These are phyloP conservation scores for Podila clonocystis DNA, from an alignment of 192 early-diverging fungal species.

Conservation along the genomic window DNA sequence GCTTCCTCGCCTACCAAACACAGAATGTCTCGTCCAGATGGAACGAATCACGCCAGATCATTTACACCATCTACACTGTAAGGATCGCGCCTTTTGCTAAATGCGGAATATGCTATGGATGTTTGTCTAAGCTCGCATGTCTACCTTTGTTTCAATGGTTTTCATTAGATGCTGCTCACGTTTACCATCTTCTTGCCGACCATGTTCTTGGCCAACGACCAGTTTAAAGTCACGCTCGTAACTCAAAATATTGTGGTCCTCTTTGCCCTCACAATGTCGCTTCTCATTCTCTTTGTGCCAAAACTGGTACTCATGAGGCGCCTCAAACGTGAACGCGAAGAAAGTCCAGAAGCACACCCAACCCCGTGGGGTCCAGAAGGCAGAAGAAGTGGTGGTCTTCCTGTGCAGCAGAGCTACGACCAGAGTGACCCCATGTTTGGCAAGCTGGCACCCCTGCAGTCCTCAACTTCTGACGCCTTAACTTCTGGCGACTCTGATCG, in stretches of 20 bases:
- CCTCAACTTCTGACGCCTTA: no score
- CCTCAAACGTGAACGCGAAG: not conserved
- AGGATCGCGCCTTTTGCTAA: not conserved
- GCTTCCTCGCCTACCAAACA: constrained; percentile 7
- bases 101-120: no score
- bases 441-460: no score
- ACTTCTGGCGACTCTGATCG: no score
- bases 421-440: no score
- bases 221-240: not conserved
- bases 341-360: not conserved
- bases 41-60: constrained; percentile 7
- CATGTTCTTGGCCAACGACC: not conserved
- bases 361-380: not conserved
- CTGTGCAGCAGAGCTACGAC: not conserved
- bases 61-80: constrained; percentile 14
- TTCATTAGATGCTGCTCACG: constrained; percentile 4
- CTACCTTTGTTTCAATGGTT: not conserved
- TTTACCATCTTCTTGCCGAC: not conserved
- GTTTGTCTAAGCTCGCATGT: not conserved
- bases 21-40: constrained; percentile 4
- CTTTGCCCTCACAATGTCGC: not conserved
- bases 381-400: not conserved
- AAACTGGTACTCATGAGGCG: constrained; percentile 9
- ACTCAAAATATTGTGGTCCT: constrained; percentile 11
- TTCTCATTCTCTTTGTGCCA: constrained; percentile 12